A percentile compares a stretch with the other conserved stretches of the same genome.
These are phyloP conservation scores for Pestalotiopsis sp. DNA, from an alignment of 2,329 filamentous ascomycete genomes.

Conservation along the genomic window DNA sequence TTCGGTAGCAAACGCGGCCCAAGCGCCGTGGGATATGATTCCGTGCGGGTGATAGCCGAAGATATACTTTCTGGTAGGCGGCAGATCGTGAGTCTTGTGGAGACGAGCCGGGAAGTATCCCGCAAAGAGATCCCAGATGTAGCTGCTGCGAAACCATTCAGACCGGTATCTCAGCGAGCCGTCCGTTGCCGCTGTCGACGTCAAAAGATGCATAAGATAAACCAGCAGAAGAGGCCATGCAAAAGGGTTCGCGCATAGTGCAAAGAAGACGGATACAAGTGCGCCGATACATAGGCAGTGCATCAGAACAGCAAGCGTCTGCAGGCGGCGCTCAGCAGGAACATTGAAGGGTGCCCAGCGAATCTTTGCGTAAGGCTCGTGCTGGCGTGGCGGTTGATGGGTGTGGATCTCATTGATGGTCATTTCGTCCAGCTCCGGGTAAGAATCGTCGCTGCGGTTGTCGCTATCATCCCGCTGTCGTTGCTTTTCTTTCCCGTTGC, in stretches of 20 bases:
- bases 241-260: slow-evolving; percentile 88
- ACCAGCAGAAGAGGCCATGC: slow-evolving; percentile 78
- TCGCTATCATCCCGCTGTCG: slow-evolving; percentile 11
- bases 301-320: slow-evolving; percentile 77
- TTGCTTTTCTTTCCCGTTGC: background rate
- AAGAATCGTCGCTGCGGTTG: slow-evolving; percentile 29
- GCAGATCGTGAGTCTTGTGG: slow-evolving; percentile 80
- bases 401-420: slow-evolving; percentile 29
- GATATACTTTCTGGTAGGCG: slow-evolving; percentile 87
- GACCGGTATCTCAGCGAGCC: slow-evolving; percentile 77
- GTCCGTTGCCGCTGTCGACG: slow-evolving; percentile 76
- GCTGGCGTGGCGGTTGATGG: slow-evolving; percentile 24
- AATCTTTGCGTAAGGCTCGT: slow-evolving; percentile 53
- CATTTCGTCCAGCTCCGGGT: slow-evolving; percentile 35
- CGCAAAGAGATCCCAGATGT: slow-evolving; percentile 86
- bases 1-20: slow-evolving; percentile 88
- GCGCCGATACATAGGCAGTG: slow-evolving; percentile 74
- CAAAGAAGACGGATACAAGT: slow-evolving; percentile 81
- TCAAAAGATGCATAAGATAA: slow-evolving; percentile 82
- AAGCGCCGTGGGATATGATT: slow-evolving; percentile 96
- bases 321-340: slow-evolving; percentile 70
- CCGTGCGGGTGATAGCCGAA: slow-evolving; percentile 97
- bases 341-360: slow-evolving; percentile 83
- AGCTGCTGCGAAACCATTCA: slow-evolving; percentile 71
- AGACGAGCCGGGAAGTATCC: slow-evolving; percentile 89